Conservation (phyloP, 352 stramenopile species). For the Albugo candida region DNA sequence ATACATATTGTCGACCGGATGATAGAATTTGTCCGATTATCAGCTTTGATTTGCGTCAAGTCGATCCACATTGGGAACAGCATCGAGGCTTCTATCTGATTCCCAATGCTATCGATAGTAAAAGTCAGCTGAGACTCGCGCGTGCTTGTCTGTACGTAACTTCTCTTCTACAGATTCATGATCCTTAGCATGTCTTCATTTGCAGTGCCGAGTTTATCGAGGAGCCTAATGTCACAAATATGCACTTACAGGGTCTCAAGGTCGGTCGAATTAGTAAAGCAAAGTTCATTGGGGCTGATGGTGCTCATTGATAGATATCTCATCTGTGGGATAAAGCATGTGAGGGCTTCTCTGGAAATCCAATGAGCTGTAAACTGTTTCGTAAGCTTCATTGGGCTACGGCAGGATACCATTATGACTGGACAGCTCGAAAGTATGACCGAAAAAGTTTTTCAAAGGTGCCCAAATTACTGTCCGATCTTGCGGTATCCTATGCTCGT, state of each 20-base stretch:
- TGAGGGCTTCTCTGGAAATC: neutral
- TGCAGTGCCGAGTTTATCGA: constrained; percentile 45
- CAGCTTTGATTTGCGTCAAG: neutral
- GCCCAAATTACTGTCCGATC: constrained; percentile 18
- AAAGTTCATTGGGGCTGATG: neutral
- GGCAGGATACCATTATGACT: constrained; percentile 65
- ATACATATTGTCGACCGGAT: too few species aligned
- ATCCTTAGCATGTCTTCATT: neutral
- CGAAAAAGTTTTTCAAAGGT: constrained; percentile 28
- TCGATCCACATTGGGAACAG: constrained; percentile 13
- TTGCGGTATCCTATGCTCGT: constrained; percentile 21
- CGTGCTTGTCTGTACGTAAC: constrained; percentile 29
- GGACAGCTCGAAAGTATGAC: constrained; percentile 52
- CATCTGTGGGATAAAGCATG: constrained; percentile 32
- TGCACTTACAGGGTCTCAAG: constrained; percentile 25
- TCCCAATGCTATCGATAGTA: constrained; percentile 23
- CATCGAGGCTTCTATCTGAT: constrained; percentile 55
- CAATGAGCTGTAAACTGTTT: constrained; percentile 10
- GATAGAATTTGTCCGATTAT: neutral
- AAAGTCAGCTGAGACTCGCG: constrained; percentile 30
- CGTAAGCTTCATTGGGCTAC: constrained; percentile 52
- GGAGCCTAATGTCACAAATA: constrained; percentile 53
- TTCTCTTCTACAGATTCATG: neutral
- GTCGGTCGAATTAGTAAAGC: neutral
- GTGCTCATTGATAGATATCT: neutral